Evolutionary conservation across 2,329 filamentous ascomycete species (phyloP).

Genomic region (Stagonosporopsis vannaccii): DNA sequence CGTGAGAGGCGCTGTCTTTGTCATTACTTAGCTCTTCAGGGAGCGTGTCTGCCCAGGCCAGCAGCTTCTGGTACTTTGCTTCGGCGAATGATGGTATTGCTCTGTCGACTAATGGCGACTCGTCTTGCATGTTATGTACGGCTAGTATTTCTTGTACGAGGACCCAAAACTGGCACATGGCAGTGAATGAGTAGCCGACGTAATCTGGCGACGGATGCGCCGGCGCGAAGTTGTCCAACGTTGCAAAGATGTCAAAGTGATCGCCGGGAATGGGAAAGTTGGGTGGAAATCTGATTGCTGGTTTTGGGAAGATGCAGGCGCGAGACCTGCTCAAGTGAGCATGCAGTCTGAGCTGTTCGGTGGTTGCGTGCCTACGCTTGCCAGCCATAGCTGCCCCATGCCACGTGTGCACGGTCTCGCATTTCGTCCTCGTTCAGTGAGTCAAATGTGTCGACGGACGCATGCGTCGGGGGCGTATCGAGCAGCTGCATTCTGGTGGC

Average conservation of each 20-base stretch:
- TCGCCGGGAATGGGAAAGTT: slow-evolving; percentile 5
- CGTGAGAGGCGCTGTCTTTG: neutral
- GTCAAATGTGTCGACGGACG: neutral
- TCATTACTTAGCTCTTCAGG: neutral
- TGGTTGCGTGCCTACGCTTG: slow-evolving; percentile 6
- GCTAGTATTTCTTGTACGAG: slow-evolving; percentile 10
- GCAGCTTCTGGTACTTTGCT: slow-evolving; percentile 10
- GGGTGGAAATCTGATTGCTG: slow-evolving; percentile 2
- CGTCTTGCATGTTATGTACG: slow-evolving; percentile 2
- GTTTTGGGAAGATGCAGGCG: slow-evolving; percentile 10
- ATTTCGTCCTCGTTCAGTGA: slow-evolving; percentile 1
- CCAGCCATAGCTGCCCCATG: slow-evolving; percentile 12
- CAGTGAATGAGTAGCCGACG: slow-evolving; percentile 2
- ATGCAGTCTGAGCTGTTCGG: neutral
- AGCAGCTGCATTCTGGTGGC: slow-evolving; percentile 12
- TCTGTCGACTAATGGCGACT: slow-evolving; percentile 4
- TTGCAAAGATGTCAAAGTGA: neutral
- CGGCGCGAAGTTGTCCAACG: neutral
- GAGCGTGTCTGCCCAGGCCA: slow-evolving; percentile 11
- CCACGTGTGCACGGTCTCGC: slow-evolving; percentile 5
- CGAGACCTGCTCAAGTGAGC: slow-evolving; percentile 3
- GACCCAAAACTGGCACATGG: slow-evolving; percentile 3
- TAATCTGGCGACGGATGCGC: neutral
- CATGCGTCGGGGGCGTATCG: neutral
- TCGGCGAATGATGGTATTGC: slow-evolving; percentile 6